Evolutionary conservation across 371 early-diverging fungal genomes (phyloP).

Genomic region (Mucor indicus): DNA sequence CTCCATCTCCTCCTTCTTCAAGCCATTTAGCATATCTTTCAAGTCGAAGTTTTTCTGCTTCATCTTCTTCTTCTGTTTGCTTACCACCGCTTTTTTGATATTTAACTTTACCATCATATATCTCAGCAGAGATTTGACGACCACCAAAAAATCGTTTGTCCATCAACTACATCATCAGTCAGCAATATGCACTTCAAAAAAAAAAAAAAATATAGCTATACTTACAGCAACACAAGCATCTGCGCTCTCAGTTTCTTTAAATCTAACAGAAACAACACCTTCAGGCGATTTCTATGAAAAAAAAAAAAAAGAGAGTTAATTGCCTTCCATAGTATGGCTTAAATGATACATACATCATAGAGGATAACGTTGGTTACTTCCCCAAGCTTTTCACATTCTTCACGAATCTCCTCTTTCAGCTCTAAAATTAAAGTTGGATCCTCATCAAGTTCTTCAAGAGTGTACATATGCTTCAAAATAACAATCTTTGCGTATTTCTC

Average conservation of each 20-base stretch:
- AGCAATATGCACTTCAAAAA: neutral
- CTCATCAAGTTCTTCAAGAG: slow-evolving; percentile 81
- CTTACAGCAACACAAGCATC: slow-evolving; percentile 76
- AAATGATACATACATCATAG: slow-evolving; percentile 67
- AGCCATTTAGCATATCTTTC: slow-evolving; percentile 84
- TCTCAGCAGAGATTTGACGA: slow-evolving; percentile 72
- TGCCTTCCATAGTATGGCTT: too few relatives aligned
- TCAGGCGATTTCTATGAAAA: slow-evolving; percentile 68
- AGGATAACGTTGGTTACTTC: slow-evolving; percentile 89
- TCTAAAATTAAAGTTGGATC: slow-evolving; percentile 88
- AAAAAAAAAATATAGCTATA: neutral
- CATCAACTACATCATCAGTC: slow-evolving; percentile 63
- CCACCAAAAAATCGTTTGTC: slow-evolving; percentile 91
- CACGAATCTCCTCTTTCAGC: slow-evolving; percentile 89
- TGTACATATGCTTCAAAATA: slow-evolving; percentile 93
- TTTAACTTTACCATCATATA: slow-evolving; percentile 77
- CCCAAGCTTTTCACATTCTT: slow-evolving; percentile 91
- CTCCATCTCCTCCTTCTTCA: slow-evolving; percentile 46
- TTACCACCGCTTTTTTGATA: slow-evolving; percentile 52
- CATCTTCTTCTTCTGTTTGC: slow-evolving; percentile 61
- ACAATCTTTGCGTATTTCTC: slow-evolving; percentile 82
- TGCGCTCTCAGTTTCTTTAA: slow-evolving; percentile 78
- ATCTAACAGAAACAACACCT: slow-evolving; percentile 88
- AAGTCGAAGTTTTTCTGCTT: slow-evolving; percentile 67
- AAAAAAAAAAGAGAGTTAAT: neutral